Evolutionary conservation across 257 asterid genomes (phyloP).

Genomic region (Solanum sitiens): DNA sequence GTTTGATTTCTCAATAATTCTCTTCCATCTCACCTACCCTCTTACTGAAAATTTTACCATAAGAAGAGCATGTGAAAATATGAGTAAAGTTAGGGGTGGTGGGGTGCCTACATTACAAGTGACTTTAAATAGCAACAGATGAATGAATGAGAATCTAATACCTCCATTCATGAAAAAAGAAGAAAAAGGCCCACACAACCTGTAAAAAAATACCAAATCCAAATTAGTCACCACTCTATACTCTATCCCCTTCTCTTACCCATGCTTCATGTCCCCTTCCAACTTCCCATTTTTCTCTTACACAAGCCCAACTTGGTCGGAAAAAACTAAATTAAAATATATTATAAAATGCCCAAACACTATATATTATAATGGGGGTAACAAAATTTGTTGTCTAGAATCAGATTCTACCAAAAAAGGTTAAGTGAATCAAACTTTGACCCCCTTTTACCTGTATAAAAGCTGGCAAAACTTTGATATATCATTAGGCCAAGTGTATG

Average conservation of each 20-base stretch:
- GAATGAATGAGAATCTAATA: not conserved
- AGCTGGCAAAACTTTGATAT: not conserved
- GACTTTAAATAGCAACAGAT: not conserved
- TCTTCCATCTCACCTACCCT: not conserved
- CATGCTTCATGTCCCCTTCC: constrained; percentile 1
- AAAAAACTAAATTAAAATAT: not conserved
- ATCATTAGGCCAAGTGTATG: not conserved
- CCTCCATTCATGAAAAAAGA: not conserved
- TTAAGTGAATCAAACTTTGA: not conserved
- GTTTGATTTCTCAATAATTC: not conserved
- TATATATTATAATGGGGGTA: not conserved
- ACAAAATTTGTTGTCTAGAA: constrained; percentile 3
- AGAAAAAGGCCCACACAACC: not conserved
- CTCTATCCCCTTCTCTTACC: not conserved
- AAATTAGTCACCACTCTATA: not conserved
- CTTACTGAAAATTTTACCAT: not conserved
- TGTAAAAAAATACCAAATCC: constrained; percentile 1
- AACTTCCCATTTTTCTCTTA: not conserved
- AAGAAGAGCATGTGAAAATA: not conserved
- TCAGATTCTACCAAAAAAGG: constrained; percentile 5
- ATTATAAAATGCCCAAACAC: not conserved
- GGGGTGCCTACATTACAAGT: not conserved
- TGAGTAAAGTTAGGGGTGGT: not conserved
- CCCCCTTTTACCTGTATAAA: not conserved
- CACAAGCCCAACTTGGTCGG: not conserved